Evolutionary conservation across 345 rosid species (phyloP).

Genomic region (Populus euphratica): DNA sequence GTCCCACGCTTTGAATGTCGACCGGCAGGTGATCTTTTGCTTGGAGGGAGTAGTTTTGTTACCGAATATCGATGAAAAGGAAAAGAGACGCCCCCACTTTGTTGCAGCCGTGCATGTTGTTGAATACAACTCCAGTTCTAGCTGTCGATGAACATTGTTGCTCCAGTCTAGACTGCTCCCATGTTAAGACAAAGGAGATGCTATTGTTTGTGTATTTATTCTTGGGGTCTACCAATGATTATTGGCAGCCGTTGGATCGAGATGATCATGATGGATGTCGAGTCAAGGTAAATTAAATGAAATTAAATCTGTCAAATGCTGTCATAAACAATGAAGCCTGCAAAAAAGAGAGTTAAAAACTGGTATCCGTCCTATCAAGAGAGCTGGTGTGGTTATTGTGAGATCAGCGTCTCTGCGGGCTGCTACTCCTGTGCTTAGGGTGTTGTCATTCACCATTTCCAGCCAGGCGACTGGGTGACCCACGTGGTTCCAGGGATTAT

Average conservation of each 20-base stretch:
- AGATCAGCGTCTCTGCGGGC: background rate
- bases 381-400: background rate
- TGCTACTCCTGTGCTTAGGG: slow-evolving; percentile 1
- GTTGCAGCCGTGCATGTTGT: slow-evolving; percentile 12
- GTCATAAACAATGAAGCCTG: too few species aligned
- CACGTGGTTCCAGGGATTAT: slow-evolving; percentile 19
- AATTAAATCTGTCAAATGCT: too few species aligned
- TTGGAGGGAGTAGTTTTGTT: slow-evolving; percentile 10
- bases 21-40: slow-evolving; percentile 37
- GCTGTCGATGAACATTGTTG: too few species aligned
- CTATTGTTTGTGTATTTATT: too few species aligned
- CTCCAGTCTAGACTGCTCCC: too few species aligned
- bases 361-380: background rate
- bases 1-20: slow-evolving; percentile 23
- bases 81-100: background rate
- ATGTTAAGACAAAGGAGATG: too few species aligned
- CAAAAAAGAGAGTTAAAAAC: too few species aligned
- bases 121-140: too few species aligned
- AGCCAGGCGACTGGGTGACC: slow-evolving; percentile 15
- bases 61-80: slow-evolving; percentile 33
- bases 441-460: slow-evolving; percentile 12
- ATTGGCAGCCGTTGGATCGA: too few species aligned
- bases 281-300: too few species aligned
- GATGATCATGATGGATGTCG: too few species aligned
- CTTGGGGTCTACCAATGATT: too few species aligned